Evolutionary conservation across 2,329 filamentous ascomycete genomes (phyloP), one percentile per base, ranked within the genome.

Genomic region (Fusarium guadeloupense): DNA sequence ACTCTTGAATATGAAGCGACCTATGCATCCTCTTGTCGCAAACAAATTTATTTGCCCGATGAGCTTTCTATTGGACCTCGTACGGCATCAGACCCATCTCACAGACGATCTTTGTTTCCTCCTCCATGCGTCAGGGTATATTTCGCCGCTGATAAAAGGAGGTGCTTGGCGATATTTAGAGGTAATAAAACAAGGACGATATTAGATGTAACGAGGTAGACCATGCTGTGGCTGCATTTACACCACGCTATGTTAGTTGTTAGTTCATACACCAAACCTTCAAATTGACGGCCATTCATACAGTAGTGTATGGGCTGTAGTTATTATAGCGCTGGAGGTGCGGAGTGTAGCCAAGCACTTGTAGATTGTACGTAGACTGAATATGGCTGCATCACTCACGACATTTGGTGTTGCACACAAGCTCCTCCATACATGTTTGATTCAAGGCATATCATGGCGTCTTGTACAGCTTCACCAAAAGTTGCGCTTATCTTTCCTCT

Each of bases 141-240:
- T 53, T 47, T 49, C 51, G 48, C 44, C 64, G 54, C 50, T 65
- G 40, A 46, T 65, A 69, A 69, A 69, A 69, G 66, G 66, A 69
- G 66, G 59, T 62, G 64, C 66, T 62, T 62, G 55, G 59, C 60
- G 42, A 61, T 54, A 40, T 34, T 50, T 40, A 38, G 40, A 44
- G 19, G 39, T 51, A 60, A 43, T 59, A 60, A 59, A 59, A 60
- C 39, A 51, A 53, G 37, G 56, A 54, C 46, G 48, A 42, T 49
- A 43, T 52, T 43, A 31, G 28, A 31, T 53, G 51, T 60, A 40
- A 49, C 54, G 25, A 65, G 43, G 56, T 50, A 57, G 53, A 61
- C 59, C 56, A 42, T 54, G 49, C 46, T 50, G 49, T 52, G 41
- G 50, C 64, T 59, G 45, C 63, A 54, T 59, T 39, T 33, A 28